Evolutionary conservation across 2,329 filamentous ascomycete species (phyloP).

Genomic region (Botrytis paeoniae): DNA sequence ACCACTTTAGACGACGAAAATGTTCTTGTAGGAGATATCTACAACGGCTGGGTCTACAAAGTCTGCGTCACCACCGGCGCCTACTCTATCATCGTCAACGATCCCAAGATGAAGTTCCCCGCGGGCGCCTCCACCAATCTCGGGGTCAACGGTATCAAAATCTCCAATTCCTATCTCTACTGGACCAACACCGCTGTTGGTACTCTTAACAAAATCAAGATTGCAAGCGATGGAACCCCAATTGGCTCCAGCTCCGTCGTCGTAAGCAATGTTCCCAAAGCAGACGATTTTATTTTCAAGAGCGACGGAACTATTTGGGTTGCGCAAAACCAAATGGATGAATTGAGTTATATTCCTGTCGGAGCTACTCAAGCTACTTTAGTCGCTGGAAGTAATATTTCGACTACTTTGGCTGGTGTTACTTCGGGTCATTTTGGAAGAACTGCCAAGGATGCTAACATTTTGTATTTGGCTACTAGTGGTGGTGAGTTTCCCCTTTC

Average conservation of each 20-base stretch:
- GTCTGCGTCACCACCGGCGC: constrained; percentile 29
- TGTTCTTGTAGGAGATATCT: constrained; percentile 31
- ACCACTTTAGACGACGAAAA: constrained; percentile 22
- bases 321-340: constrained; percentile 22
- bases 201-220: constrained; percentile 26
- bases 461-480: constrained; percentile 26
- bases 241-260: constrained; percentile 19
- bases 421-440: constrained; percentile 26
- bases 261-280: constrained; percentile 17
- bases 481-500: constrained; percentile 21
- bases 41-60: constrained; percentile 30
- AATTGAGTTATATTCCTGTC: constrained; percentile 15
- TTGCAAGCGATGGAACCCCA: constrained; percentile 25
- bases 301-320: constrained; percentile 22
- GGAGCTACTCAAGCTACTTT: constrained; percentile 3
- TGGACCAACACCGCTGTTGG: constrained; percentile 33
- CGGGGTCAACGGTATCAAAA: constrained; percentile 35
- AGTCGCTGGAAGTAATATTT: constrained; percentile 20
- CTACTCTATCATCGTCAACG: constrained; percentile 31
- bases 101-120: constrained; percentile 29
- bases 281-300: constrained; percentile 26
- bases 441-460: constrained; percentile 10
- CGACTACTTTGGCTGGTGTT: constrained; percentile 24
- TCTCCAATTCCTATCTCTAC: constrained; percentile 30
- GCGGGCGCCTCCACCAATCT: constrained; percentile 20